phyloP scores from a whole-genome alignment of 257 asterid species.

The Haberlea rhodopensis region DNA sequence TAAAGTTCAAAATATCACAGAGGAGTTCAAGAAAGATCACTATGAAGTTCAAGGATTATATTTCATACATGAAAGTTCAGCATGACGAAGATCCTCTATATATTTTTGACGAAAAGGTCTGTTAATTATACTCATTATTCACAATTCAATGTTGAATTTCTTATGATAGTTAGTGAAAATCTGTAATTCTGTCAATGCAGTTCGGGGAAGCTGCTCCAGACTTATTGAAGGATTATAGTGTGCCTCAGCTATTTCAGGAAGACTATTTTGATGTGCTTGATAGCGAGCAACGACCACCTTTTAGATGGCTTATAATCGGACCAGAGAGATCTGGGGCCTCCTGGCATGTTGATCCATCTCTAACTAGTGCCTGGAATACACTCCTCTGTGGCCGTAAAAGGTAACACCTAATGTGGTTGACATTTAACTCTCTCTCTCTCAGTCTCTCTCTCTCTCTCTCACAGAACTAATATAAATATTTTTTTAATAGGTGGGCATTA shows the following conservation, averaged over 20 bases:
- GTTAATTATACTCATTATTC: conserved; percentile 24
- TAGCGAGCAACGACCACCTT: conserved; percentile 81
- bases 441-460: neutral
- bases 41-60: conserved; percentile 81
- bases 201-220: conserved; percentile 86
- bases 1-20: conserved; percentile 73
- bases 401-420: conserved; percentile 36
- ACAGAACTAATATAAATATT: conserved; percentile 22
- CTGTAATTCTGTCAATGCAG: conserved; percentile 46
- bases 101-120: conserved; percentile 87
- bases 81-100: conserved; percentile 98
- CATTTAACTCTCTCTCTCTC: conserved; percentile 7
- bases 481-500: conserved; percentile 84
- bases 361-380: conserved; percentile 99
- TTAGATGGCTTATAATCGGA: conserved; percentile 90
- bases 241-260: conserved; percentile 83
- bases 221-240: conserved; percentile 70
- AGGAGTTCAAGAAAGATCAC: conserved; percentile 67
- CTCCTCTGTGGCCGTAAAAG: conserved; percentile 94
- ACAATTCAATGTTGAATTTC: conserved; percentile 22
- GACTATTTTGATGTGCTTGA: conserved; percentile 89
- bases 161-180: conserved; percentile 21
- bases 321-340: conserved; percentile 99
- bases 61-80: conserved; percentile 72
- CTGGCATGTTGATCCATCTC: conserved; percentile 99